These are phyloP conservation scores for Rauvolfia tetraphylla DNA, from an alignment of 257 asterid genomes.

Conservation along the genomic window DNA sequence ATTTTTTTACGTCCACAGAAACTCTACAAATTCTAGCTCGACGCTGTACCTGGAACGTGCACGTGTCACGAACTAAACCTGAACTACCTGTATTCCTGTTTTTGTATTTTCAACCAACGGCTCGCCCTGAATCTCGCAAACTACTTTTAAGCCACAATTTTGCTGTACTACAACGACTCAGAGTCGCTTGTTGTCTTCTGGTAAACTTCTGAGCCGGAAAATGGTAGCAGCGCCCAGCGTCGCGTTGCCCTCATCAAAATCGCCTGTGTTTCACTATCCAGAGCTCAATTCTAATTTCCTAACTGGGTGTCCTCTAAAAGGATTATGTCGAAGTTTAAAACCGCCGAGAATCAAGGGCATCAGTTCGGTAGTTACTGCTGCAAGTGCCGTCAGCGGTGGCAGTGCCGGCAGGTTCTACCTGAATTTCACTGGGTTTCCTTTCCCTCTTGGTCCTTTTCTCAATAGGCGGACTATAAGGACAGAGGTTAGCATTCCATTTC, in stretches of 20 bases:
- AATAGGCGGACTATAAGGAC: conserved; percentile 74
- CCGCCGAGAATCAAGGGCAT: conserved; percentile 41
- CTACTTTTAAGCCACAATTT: conserved; percentile 16
- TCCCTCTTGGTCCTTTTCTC: conserved; percentile 96
- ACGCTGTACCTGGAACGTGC: conserved; percentile 19
- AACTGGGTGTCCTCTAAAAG: conserved; percentile 41
- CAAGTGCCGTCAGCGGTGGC: conserved; percentile 23
- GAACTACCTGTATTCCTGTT: conserved; percentile 34
- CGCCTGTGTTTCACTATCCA: conserved; percentile 25
- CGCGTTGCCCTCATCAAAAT: conserved; percentile 43
- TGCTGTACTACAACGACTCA: background rate
- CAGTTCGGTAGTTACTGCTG: conserved; percentile 48
- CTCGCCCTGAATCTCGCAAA: conserved; percentile 20
- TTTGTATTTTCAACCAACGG: conserved; percentile 11
- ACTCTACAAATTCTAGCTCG: conserved; percentile 27
- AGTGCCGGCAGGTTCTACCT: conserved; percentile 70
- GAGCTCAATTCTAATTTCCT: conserved; percentile 39
- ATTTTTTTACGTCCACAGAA: conserved; percentile 26
- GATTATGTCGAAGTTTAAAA: conserved; percentile 38
- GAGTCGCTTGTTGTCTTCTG: background rate
- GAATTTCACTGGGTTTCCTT: conserved; percentile 89
- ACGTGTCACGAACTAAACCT: conserved; percentile 46
- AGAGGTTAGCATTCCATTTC: conserved; percentile 47
- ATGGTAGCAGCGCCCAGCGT: conserved; percentile 39
- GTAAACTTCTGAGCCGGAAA: conserved; percentile 12